Conservation (phyloP, 2,329 filamentous ascomycete genomes). For the Penicillium rolfsii region DNA sequence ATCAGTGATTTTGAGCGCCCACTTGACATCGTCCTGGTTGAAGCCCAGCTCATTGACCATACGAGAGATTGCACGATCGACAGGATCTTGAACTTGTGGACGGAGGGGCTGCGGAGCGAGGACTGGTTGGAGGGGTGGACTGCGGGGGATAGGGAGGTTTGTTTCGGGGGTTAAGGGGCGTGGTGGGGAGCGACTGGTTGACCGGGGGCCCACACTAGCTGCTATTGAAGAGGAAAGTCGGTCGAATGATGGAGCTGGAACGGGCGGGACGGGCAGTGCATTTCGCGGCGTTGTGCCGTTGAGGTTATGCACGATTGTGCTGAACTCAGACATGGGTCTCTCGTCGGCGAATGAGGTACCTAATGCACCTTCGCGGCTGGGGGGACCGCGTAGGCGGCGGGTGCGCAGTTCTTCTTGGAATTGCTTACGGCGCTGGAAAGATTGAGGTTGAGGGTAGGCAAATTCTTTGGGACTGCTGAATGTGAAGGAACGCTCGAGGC, state of each 20-base stretch:
- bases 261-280: conserved; percentile 13
- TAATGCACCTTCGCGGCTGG: conserved; percentile 16
- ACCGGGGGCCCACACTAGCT: conserved; percentile 21
- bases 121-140: conserved; percentile 2
- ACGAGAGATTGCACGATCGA: conserved; percentile 59
- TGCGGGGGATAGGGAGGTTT: conserved; percentile 2
- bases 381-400: conserved; percentile 23
- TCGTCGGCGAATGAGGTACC: conserved; percentile 37
- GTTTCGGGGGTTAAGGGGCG: conserved; percentile 6
- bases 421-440: conserved; percentile 9
- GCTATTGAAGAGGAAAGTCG: conserved; percentile 24
- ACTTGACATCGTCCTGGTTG: conserved; percentile 56
- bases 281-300: conserved; percentile 27
- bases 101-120: conserved; percentile 18
- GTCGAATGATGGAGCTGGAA: conserved; percentile 14
- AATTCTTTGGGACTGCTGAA: background rate
- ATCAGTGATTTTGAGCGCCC: conserved; percentile 63
- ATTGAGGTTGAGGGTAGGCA: conserved; percentile 19
- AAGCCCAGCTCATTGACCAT: conserved; percentile 65
- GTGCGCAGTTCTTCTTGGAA: conserved; percentile 40
- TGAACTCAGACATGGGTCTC: conserved; percentile 46
- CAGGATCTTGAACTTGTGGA: conserved; percentile 53
- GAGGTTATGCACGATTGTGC: conserved; percentile 41
- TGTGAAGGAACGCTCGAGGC: conserved; percentile 28
- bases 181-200: conserved; percentile 16